These are phyloP conservation scores for Cystobasidium slooffiae DNA, from an alignment of 1,284 basidiomycete genomes.

Conservation along the genomic window DNA sequence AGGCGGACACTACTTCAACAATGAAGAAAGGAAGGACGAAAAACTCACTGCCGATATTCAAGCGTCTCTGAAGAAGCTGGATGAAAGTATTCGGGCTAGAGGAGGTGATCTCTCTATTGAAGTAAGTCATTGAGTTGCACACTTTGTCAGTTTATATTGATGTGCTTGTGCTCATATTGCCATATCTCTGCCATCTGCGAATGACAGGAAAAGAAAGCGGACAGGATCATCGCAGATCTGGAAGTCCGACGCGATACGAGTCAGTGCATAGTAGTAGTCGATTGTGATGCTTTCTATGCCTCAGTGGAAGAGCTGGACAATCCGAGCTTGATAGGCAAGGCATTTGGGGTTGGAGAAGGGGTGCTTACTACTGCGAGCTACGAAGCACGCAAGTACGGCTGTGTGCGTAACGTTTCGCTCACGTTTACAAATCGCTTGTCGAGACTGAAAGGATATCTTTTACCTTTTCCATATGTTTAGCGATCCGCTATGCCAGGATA, in stretches of 20 bases:
- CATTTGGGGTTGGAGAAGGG: constrained; percentile 79
- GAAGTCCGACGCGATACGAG: constrained; percentile 78
- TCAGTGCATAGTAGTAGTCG: constrained; percentile 83
- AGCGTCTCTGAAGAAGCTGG: constrained; percentile 68
- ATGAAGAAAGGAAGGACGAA: constrained; percentile 80
- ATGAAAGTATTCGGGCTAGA: constrained; percentile 65
- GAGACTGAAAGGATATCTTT: background rate
- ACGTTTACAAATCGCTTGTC: no score
- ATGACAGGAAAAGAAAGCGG: constrained; percentile 63
- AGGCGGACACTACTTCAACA: constrained; percentile 60
- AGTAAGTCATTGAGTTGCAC: background rate
- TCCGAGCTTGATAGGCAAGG: constrained; percentile 76
- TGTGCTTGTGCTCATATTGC: background rate
- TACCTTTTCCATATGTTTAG: background rate
- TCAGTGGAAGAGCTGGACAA: constrained; percentile 72
- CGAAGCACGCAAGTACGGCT: constrained; percentile 82
- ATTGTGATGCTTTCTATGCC: constrained; percentile 79
- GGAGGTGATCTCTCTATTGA: constrained; percentile 62
- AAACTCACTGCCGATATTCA: constrained; percentile 67
- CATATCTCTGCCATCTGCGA: constrained; percentile 33
- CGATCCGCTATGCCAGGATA: constrained; percentile 65
- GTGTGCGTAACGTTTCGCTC: constrained; percentile 15
- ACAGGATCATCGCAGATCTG: constrained; percentile 72
- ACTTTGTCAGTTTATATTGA: background rate
- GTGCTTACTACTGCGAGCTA: constrained; percentile 87